Percentiles rank a stretch among this genome's conserved stretches.
phyloP scores from a whole-genome alignment of 1,284 basidiomycete species.

The Heliocybe sulcata region DNA sequence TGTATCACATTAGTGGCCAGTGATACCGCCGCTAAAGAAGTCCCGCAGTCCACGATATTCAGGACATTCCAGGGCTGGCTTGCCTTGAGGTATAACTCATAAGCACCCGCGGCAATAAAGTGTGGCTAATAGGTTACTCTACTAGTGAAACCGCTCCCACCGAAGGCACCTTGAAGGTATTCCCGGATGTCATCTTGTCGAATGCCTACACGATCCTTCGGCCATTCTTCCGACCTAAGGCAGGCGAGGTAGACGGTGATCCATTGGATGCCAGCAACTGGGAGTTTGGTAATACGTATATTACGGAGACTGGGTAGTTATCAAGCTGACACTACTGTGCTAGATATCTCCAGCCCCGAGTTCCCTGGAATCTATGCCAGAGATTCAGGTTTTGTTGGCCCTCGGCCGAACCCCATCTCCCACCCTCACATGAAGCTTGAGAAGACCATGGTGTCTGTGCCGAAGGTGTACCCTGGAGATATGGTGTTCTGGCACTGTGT shows the following conservation, averaged over 20 bases:
- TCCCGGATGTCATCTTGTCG: slow-evolving; percentile 67
- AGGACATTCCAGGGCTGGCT: slow-evolving; percentile 80
- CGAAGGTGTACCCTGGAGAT: slow-evolving; percentile 73
- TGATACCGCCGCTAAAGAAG: neutral
- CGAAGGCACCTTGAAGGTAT: slow-evolving; percentile 76
- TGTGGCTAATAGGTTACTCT: neutral
- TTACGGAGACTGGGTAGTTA: no score
- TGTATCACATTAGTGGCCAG: neutral
- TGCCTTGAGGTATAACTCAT: slow-evolving; percentile 39
- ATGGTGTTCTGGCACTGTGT: slow-evolving; percentile 85
- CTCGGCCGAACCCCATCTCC: slow-evolving; percentile 37
- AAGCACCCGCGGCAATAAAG: neutral
- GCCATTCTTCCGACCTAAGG: slow-evolving; percentile 69
- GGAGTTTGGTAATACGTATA: slow-evolving; percentile 37
- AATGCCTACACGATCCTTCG: slow-evolving; percentile 80
- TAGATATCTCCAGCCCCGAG: slow-evolving; percentile 39
- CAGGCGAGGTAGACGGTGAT: slow-evolving; percentile 30
- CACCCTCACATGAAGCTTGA: slow-evolving; percentile 69
- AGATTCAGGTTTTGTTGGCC: slow-evolving; percentile 42
- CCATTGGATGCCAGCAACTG: slow-evolving; percentile 58
- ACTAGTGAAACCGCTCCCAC: slow-evolving; percentile 60
- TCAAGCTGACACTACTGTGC: no score
- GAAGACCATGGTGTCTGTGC: slow-evolving; percentile 70
- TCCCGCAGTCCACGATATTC: slow-evolving; percentile 49
- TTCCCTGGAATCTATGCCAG: slow-evolving; percentile 49